phyloP scores from a whole-genome alignment of 176 grass and related monocot genomes.

The Triticum monococcum region DNA sequence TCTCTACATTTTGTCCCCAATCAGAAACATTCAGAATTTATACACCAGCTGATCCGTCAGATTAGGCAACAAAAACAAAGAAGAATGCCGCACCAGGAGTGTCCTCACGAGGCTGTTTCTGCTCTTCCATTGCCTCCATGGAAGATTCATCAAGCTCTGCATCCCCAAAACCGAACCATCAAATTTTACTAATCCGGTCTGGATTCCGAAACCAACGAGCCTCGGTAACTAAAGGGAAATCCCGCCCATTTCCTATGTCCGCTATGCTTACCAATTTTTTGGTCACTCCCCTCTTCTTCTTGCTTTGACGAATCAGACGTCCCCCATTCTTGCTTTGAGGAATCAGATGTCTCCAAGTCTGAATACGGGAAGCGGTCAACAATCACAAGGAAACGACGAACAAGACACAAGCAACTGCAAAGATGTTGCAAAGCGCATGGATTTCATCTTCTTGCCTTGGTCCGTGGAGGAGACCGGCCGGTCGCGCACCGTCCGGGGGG shows the following conservation, averaged over 20 bases:
- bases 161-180: constrained; percentile 11
- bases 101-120: constrained; percentile 9
- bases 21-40: constrained; percentile 12
- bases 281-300: neutral
- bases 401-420: neutral
- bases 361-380: neutral
- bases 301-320: neutral
- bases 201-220: neutral
- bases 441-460: constrained; percentile 22
- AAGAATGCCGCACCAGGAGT: constrained; percentile 24
- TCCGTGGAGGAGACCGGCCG: neutral
- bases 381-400: neutral
- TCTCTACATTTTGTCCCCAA: constrained; percentile 26
- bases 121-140: constrained; percentile 1
- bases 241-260: neutral
- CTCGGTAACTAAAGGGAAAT: neutral
- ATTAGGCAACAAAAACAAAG: neutral
- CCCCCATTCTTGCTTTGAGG: neutral
- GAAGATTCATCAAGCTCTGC: constrained; percentile 10
- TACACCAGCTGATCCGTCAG: neutral
- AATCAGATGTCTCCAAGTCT: neutral
- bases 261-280: neutral
- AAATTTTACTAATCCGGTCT: neutral
- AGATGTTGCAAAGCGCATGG: no score
- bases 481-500: neutral